Base-by-base conservation (phyloP, 2,329 filamentous ascomycete genomes). In the Hyphodiscus sp. region DNA sequence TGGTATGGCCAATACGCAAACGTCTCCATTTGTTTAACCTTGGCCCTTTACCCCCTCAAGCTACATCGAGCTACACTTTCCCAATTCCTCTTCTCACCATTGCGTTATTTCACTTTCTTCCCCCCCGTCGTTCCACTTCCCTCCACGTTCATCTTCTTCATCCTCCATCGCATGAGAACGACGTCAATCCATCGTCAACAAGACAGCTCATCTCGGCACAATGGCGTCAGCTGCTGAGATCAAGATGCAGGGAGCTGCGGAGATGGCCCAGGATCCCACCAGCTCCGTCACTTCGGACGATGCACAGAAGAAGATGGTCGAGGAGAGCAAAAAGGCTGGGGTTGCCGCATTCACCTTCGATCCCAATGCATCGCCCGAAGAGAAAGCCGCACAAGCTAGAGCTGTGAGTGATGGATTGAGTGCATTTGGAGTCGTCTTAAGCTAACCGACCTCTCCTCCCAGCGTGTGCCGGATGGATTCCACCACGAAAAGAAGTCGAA, bases 301-400 rank as follows among this genome's bases (percentile, higher is more conserved):
- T 59, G 88, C 88, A 30, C 80, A 95, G 72, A 77, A 81, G 61
- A 81, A 81, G 63, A 79, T 96, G 47, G 78, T 95, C 23, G 76
- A 88, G 51, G 85, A 95, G 69, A 89, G 89, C 61, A 82, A 79
- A 65, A 86, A 87, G 64, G 89, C 86, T 13, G 94, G 94, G 43
- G 82, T 87, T 20, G 74, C 85, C 29, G 91, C 90, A 59, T 94
- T 88, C 68, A 81, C 85, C 58, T 99, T 97, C 73, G 81, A 99
- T 67, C 90, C 94, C 0, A 74, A 96, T 74, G 91, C 91, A 43
- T 85, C 79, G 44, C 79, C 86, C 0, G 89, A 91, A 68, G 79
- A 95, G 70, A 99, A 99, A 76, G 85, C 81, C 57, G 86, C 86
- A 30, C 88, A 91, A 68, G 85, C 87, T 20, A 77, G 80, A 77